Conservation (phyloP, 83 land plant species). For the Picea engelmannii region DNA sequence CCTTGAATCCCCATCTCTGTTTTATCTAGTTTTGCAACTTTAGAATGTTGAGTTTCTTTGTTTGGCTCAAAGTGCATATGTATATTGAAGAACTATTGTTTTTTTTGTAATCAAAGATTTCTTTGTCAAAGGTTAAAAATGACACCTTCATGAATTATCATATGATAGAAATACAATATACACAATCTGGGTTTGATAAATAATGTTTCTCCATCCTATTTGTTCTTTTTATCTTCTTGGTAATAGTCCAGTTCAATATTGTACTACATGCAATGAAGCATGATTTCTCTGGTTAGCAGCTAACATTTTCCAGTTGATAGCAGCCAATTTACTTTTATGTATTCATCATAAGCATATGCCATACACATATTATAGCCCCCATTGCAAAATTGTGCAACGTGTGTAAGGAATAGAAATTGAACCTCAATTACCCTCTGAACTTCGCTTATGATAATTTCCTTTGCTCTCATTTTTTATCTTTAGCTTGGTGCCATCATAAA, state of each 20-base stretch:
- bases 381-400: background rate
- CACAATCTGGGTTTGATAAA: background rate
- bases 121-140: background rate
- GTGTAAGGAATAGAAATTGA: background rate
- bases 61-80: background rate
- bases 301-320: background rate
- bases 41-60: background rate
- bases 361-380: background rate
- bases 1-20: background rate
- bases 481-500: background rate
- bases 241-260: background rate
- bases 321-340: conserved; percentile 2
- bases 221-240: background rate
- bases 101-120: background rate
- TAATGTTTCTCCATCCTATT: background rate
- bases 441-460: background rate
- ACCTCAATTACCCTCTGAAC: background rate
- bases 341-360: background rate
- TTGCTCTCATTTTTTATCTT: background rate
- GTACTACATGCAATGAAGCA: background rate
- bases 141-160: background rate
- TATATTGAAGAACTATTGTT: background rate
- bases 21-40: background rate
- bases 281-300: conserved; percentile 4
- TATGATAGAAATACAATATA: background rate